Base-by-base conservation (phyloP, 495 filamentous ascomycete genomes). In the Neurospora pannonica region DNA sequence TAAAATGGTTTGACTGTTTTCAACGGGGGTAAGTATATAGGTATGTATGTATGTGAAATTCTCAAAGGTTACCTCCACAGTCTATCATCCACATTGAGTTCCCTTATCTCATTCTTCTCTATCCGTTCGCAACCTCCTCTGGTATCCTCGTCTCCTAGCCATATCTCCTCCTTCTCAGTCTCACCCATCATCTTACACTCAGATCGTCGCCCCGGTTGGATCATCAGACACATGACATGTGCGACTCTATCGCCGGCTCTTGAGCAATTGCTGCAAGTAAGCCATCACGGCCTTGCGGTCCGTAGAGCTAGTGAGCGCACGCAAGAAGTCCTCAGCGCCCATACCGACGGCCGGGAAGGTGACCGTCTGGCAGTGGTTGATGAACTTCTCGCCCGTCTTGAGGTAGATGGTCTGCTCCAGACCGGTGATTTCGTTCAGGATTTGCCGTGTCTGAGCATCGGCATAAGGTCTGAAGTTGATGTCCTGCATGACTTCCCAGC, bases 381-480 rank as follows among this genome's bases (percentile, higher is more conserved):
- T 79, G 74, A 88, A 89, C 70, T 75, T 75, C 24, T 86, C 87
- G 36, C 95, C 95, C 21, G 93, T 93, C 84, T 98, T 99, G 74
- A 86, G 83, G 79, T 97, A 94, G 72, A 99, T 94, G 36, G 88
- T 91, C 80, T 94, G 92, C 82, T 99, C 93, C 73, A 99, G 81
- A 8, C 83, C 87, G 9, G 92, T 93, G 43, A 97, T 92, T 82
- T 99, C 97, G 72, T 88, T 89, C 31, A 98, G 86, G 5, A 97
- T 92, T 76, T 93, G 90, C 77, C 91, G 92, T 24, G 92, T 90
- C 80, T 96, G 93, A 17, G 94, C 92, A 80, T 99, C 97, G 76
- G 89, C 89, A 17, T 75, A 80, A 1, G 93, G 86, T 76, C 90
- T 91, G 85, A 98, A 97, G 17, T 88, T 88, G 4, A 90, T 84